These are phyloP conservation scores for Russula emetica DNA, from an alignment of 768 basidiomycete species.

Conservation along the genomic window DNA sequence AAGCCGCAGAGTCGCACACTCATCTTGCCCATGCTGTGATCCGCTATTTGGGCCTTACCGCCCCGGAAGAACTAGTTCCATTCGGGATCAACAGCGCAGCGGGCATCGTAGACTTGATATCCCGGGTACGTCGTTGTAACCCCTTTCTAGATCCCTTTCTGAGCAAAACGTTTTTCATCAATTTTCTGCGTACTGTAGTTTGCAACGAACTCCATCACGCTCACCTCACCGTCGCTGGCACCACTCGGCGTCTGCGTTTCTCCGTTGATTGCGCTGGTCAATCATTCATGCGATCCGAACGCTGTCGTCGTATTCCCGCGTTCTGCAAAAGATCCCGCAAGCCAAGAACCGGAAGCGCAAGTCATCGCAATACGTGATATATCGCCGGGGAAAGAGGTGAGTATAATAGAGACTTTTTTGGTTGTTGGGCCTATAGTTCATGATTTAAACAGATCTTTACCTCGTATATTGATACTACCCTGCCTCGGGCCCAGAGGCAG, in stretches of 20 bases:
- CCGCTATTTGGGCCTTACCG: constrained; percentile 59
- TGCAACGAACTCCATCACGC: constrained; percentile 84
- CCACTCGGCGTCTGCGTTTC: constrained; percentile 85
- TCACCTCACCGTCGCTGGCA: constrained; percentile 70
- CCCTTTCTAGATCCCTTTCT: not conserved
- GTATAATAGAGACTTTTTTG: constrained; percentile 4
- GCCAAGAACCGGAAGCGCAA: constrained; percentile 60
- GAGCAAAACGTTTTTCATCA: not conserved
- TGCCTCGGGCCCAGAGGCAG: constrained; percentile 55
- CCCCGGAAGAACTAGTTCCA: constrained; percentile 53
- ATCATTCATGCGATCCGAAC: constrained; percentile 87
- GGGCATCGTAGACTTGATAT: constrained; percentile 67
- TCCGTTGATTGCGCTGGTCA: constrained; percentile 73
- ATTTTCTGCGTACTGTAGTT: constrained; percentile 51
- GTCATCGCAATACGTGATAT: constrained; percentile 70
- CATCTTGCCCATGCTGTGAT: constrained; percentile 72
- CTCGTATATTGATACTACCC: constrained; percentile 80
- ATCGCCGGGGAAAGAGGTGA: constrained; percentile 62
- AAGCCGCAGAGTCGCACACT: constrained; percentile 53
- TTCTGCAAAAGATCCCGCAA: constrained; percentile 34
- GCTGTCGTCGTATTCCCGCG: constrained; percentile 89
- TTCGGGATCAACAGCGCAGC: constrained; percentile 54
- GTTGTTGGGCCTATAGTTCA: not conserved
- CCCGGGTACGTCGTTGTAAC: constrained; percentile 47
- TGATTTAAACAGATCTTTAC: constrained; percentile 56